Evolutionary conservation across 495 filamentous ascomycete genomes (phyloP).

Genomic region (Hamigera avellanea): DNA sequence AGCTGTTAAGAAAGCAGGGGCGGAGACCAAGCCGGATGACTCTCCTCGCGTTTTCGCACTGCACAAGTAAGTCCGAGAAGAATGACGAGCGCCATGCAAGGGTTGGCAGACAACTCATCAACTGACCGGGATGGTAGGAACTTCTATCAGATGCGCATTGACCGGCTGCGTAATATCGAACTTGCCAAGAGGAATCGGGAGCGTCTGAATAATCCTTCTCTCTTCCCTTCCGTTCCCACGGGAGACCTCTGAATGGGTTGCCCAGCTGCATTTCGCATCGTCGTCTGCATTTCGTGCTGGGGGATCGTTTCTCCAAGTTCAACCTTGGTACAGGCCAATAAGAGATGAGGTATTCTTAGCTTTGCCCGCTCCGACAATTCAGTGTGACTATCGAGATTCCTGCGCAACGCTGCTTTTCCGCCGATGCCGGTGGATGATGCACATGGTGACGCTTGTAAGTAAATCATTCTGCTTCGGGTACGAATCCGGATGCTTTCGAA

Average conservation of each 20-base stretch:
- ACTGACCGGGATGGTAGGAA: slow-evolving; percentile 37
- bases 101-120: not conserved
- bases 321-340: not conserved
- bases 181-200: slow-evolving; percentile 73
- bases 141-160: slow-evolving; percentile 77
- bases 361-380: too few species aligned
- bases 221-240: slow-evolving; percentile 77
- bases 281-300: too few species aligned
- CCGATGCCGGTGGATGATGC: too few species aligned
- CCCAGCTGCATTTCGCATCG: too few species aligned
- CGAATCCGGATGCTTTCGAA: too few species aligned
- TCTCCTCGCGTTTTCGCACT: slow-evolving; percentile 71
- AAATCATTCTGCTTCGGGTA: too few species aligned
- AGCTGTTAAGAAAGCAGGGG: slow-evolving; percentile 20
- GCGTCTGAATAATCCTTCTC: slow-evolving; percentile 61
- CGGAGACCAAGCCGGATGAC: slow-evolving; percentile 24
- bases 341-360: too few species aligned
- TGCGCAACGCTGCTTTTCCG: too few species aligned
- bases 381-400: too few species aligned
- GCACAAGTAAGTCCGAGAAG: slow-evolving; percentile 51
- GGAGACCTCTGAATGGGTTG: slow-evolving; percentile 46
- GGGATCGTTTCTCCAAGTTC: not conserved
- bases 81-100: too few species aligned
- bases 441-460: too few species aligned
- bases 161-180: slow-evolving; percentile 67